Base-by-base conservation (phyloP, 495 filamentous ascomycete species). In the Hypoxylon rickii region DNA sequence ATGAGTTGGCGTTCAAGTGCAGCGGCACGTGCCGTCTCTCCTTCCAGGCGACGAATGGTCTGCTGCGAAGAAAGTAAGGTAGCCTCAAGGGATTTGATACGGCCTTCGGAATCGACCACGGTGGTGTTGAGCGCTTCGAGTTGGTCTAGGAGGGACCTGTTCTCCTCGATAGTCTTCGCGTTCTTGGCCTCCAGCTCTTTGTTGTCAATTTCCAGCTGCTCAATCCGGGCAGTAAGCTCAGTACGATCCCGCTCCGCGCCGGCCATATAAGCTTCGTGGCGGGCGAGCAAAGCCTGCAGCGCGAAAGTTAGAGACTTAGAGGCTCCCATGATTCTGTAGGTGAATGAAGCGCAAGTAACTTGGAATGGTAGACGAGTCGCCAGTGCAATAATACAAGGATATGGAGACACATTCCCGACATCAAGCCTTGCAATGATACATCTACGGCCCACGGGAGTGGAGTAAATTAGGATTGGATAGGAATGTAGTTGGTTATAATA, bases 191-290 rank as follows among this genome's bases (percentile, higher is more conserved):
- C 89, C 20, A 92, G 80, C 46, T 86, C 76, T 58, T 73, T 77
- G 67, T 92, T 95, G 56, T 96, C 88, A 42, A 70, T 73, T 71
- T 96, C 92, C 15, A 98, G 74, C 55, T 76, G 75, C 49, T 89
- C 86, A 60, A 97, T 89, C 36, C 78, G 88, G 31, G 76, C 72
- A 10, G 79, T 76, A 76, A 95, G 83, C 22, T 83, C 83, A 37
- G 72, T 70, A 12, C 94, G 86, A 64, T 96, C 89, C 44, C 85
- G 81, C 76, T 96, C 91, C 44, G 90, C 88, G 66, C 96, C 90
- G 15, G 84, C 86, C 78, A 96, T 89, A 70, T 96, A 96, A 32
- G 86, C 83, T 74, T 97, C 93, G 81, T 97, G 92, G 50, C 92
- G 89, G 43, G 87, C 84, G 13, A 98, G 83, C 31, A 98, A 77